phyloP scores from a whole-genome alignment of 2,329 filamentous ascomycete genomes.

The Macrophomina tecta region DNA sequence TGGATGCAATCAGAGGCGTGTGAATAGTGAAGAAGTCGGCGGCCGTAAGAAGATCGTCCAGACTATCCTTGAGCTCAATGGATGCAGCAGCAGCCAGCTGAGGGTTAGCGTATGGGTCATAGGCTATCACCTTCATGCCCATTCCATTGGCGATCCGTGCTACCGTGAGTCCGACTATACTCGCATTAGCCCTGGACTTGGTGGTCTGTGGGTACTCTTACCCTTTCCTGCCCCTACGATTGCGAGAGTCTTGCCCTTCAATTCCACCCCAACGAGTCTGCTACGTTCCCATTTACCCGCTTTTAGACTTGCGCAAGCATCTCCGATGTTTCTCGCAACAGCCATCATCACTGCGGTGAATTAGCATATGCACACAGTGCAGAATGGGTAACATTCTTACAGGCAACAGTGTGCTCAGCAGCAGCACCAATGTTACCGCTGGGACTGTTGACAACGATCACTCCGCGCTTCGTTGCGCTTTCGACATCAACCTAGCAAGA shows the following conservation, averaged over 20 bases:
- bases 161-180: conserved; percentile 74
- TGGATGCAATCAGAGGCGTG: conserved; percentile 79
- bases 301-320: conserved; percentile 72
- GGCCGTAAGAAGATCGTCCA: conserved; percentile 67
- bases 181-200: conserved; percentile 13
- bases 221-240: conserved; percentile 83
- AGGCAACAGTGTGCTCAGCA: conserved; percentile 74
- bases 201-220: conserved; percentile 33
- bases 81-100: conserved; percentile 73
- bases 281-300: conserved; percentile 77
- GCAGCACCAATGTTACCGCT: conserved; percentile 81
- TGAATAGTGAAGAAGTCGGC: conserved; percentile 83
- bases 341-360: conserved; percentile 67
- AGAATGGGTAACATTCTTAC: conserved; percentile 37
- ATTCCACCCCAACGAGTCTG: conserved; percentile 76
- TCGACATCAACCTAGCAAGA: conserved; percentile 79
- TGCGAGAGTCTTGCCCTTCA: conserved; percentile 76
- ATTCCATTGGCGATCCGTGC: conserved; percentile 79
- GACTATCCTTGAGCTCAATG: conserved; percentile 65
- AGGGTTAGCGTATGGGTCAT: conserved; percentile 78
- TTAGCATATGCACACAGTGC: background rate
- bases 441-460: conserved; percentile 82
- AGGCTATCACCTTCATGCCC: conserved; percentile 75
- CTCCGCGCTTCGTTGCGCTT: conserved; percentile 72
- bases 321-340: conserved; percentile 74